These are phyloP conservation scores for Angophora floribunda DNA, from an alignment of 345 rosid species.

Conservation along the genomic window DNA sequence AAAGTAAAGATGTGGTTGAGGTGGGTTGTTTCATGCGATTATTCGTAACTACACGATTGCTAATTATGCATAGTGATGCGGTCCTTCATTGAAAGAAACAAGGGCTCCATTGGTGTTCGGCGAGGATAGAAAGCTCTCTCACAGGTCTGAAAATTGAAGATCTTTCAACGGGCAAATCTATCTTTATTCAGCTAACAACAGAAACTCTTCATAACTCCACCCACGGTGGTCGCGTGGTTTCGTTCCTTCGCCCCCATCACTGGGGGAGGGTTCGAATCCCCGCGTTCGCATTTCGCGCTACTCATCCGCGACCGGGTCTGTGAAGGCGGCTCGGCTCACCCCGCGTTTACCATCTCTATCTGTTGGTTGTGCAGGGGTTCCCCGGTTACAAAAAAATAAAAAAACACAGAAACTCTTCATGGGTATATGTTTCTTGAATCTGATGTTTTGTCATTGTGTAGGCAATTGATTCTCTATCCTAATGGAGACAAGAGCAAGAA, in stretches of 20 bases:
- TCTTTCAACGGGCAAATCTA: background rate
- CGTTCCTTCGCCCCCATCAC: too few relatives aligned
- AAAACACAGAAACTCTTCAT: background rate
- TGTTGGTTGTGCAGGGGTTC: too few relatives aligned
- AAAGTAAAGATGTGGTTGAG: background rate
- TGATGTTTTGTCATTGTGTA: background rate
- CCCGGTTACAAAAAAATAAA: too few relatives aligned
- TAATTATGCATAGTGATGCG: background rate
- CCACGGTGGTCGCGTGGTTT: too few relatives aligned
- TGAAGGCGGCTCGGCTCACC: too few relatives aligned
- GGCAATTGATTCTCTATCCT: background rate
- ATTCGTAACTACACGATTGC: background rate
- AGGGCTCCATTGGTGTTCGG: background rate
- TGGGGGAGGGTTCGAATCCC: too few relatives aligned
- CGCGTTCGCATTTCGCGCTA: too few relatives aligned
- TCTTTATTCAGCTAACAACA: background rate
- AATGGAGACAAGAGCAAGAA: background rate
- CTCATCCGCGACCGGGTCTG: too few relatives aligned
- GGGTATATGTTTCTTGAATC: background rate
- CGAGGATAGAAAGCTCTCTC: background rate
- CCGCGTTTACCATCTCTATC: too few relatives aligned
- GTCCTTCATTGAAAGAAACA: background rate
- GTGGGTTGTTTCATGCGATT: background rate
- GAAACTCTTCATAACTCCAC: background rate
- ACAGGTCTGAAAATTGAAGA: background rate